These are phyloP conservation scores for Larix kaempferi DNA, from an alignment of 75 land plant genomes.

Conservation along the genomic window DNA sequence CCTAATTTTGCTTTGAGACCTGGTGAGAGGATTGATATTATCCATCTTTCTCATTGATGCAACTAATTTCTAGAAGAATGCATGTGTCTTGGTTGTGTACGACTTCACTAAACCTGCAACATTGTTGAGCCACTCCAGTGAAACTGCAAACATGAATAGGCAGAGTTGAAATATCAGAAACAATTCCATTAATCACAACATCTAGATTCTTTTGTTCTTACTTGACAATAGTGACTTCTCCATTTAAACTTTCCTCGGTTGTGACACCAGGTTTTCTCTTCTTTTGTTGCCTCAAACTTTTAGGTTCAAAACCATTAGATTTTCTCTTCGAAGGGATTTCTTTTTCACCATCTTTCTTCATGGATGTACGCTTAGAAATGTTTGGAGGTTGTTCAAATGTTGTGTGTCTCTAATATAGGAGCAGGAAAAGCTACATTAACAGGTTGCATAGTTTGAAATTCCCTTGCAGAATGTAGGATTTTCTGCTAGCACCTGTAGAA, in stretches of 20 bases:
- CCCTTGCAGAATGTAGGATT: slow-evolving; percentile 14
- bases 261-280: slow-evolving; percentile 13
- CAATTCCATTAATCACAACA: slow-evolving; percentile 44
- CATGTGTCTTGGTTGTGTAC: too few relatives aligned
- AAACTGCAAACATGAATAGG: slow-evolving; percentile 69
- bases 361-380: not conserved
- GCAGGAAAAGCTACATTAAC: not conserved
- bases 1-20: too few relatives aligned
- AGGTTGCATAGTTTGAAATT: not conserved
- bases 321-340: slow-evolving; percentile 31
- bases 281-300: slow-evolving; percentile 35
- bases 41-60: too few relatives aligned
- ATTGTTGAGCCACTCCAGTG: slow-evolving; percentile 56
- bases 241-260: slow-evolving; percentile 9
- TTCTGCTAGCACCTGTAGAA: slow-evolving; percentile 26
- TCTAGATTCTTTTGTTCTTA: slow-evolving; percentile 30
- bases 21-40: too few relatives aligned
- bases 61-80: too few relatives aligned
- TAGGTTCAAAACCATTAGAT: slow-evolving; percentile 14
- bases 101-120: too few relatives aligned
- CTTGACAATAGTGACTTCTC: slow-evolving; percentile 16
- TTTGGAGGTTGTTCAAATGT: slow-evolving; percentile 20
- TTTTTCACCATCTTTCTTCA: slow-evolving; percentile 10
- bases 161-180: slow-evolving; percentile 44
- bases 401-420: slow-evolving; percentile 10